phyloP scores from a whole-genome alignment of 1,139 yeast species.

The Yamadazyma sp. region DNA sequence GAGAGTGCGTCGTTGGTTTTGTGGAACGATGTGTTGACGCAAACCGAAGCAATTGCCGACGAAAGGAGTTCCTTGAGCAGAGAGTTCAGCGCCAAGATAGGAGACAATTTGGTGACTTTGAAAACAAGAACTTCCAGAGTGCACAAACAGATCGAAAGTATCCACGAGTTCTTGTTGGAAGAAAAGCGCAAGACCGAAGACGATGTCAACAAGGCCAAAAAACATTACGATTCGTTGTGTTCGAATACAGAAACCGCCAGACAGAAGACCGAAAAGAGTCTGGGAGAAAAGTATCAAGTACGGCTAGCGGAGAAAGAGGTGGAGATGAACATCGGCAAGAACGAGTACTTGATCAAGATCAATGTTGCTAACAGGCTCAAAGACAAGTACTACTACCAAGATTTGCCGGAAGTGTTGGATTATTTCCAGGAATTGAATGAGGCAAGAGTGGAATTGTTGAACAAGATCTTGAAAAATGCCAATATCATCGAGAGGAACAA shows the following conservation, averaged over 20 bases:
- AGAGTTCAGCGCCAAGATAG: slow-evolving; percentile 61
- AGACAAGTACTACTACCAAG: slow-evolving; percentile 91
- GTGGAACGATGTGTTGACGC: slow-evolving; percentile 87
- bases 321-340: slow-evolving; percentile 86
- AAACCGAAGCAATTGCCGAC: slow-evolving; percentile 77
- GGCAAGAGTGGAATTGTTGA: slow-evolving; percentile 69
- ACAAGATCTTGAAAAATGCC: slow-evolving; percentile 68
- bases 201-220: slow-evolving; percentile 71
- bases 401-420: slow-evolving; percentile 88
- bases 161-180: slow-evolving; percentile 56
- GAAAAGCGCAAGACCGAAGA: slow-evolving; percentile 63
- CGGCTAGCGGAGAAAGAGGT: slow-evolving; percentile 62
- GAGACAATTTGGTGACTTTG: slow-evolving; percentile 60
- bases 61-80: slow-evolving; percentile 63
- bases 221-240: slow-evolving; percentile 76
- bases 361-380: slow-evolving; percentile 86
- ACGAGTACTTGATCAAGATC: slow-evolving; percentile 76
- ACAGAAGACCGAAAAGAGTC: slow-evolving; percentile 60
- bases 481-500: slow-evolving; percentile 61
- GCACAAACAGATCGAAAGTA: slow-evolving; percentile 54
- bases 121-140: slow-evolving; percentile 55
- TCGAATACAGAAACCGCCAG: slow-evolving; percentile 79
- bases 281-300: slow-evolving; percentile 57
- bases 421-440: slow-evolving; percentile 84
- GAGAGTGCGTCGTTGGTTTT: slow-evolving; percentile 92